Conservation (phyloP, 2,329 filamentous ascomycete genomes). For the Dothidotthia symphoricarpi region DNA sequence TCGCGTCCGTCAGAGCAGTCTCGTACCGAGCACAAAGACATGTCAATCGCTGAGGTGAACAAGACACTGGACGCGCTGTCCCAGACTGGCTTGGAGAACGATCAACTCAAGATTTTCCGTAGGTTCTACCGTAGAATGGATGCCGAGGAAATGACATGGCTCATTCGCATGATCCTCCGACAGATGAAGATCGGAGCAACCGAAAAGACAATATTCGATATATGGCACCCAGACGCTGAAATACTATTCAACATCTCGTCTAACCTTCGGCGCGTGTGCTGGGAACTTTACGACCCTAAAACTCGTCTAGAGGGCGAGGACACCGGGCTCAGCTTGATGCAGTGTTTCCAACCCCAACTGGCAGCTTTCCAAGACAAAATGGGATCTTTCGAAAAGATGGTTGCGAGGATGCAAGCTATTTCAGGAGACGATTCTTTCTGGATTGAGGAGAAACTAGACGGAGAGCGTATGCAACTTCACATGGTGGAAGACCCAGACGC, state of each 20-base stretch:
- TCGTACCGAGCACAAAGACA: conserved; percentile 67
- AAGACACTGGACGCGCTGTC: conserved; percentile 76
- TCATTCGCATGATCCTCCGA: conserved; percentile 87
- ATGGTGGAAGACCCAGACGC: conserved; percentile 70
- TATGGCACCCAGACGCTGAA: conserved; percentile 56
- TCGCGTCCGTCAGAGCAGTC: conserved; percentile 65
- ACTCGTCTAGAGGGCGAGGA: conserved; percentile 73
- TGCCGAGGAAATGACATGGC: conserved; percentile 87
- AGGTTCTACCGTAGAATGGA: conserved; percentile 91
- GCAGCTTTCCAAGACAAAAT: conserved; percentile 82
- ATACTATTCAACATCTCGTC: conserved; percentile 81
- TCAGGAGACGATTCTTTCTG: conserved; percentile 78
- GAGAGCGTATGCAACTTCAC: conserved; percentile 95
- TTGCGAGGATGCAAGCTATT: conserved; percentile 63
- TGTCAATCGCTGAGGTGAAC: conserved; percentile 90
- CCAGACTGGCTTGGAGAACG: conserved; percentile 72
- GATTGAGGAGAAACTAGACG: conserved; percentile 98
- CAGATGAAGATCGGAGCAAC: conserved; percentile 75
- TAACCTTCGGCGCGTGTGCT: conserved; percentile 85
- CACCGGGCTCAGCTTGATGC: conserved; percentile 76
- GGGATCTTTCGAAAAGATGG: conserved; percentile 71
- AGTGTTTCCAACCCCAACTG: conserved; percentile 93
- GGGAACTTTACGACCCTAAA: conserved; percentile 78
- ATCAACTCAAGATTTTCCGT: conserved; percentile 77
- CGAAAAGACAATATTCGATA: conserved; percentile 81